phyloP scores from a whole-genome alignment of 2,329 filamentous ascomycete species.

The Ophiostoma perfectum region DNA sequence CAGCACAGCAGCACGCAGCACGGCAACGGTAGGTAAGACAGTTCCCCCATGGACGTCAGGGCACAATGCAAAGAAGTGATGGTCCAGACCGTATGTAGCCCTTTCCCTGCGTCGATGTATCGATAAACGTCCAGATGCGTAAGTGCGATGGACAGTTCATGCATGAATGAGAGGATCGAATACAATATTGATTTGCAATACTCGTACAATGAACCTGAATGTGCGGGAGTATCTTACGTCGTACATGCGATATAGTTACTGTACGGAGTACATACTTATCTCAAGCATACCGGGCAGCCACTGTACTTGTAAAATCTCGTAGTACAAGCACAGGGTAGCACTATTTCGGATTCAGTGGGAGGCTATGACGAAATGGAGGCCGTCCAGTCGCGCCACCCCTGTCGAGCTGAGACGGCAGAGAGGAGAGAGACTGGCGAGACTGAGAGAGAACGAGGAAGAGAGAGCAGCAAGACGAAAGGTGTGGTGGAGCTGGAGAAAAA shows the following conservation, averaged over 20 bases:
- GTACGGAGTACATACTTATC: background rate
- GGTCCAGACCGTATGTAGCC: background rate
- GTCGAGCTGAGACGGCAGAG: constrained; percentile 12
- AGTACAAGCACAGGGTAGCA: background rate
- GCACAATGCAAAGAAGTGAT: background rate
- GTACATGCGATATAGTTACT: too few relatives aligned
- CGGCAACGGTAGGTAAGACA: background rate
- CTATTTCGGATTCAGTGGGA: background rate
- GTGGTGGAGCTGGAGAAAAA: background rate
- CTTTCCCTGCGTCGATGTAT: background rate
- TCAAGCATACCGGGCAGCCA: background rate
- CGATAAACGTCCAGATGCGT: background rate
- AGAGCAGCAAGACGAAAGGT: background rate
- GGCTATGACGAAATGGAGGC: constrained; percentile 13
- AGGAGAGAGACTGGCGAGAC: background rate
- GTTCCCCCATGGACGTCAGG: background rate
- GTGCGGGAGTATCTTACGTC: too few relatives aligned
- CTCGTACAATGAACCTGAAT: too few relatives aligned
- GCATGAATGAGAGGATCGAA: constrained; percentile 1
- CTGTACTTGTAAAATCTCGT: background rate
- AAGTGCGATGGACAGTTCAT: background rate
- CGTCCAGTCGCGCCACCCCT: background rate
- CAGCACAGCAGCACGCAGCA: background rate
- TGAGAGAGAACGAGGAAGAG: background rate
- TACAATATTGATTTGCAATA: background rate